Evolutionary conservation across 129 eudicot genomes (phyloP), one percentile per base, ranked within the genome.

Genomic region (sunflower (Helianthus annuus)): DNA sequence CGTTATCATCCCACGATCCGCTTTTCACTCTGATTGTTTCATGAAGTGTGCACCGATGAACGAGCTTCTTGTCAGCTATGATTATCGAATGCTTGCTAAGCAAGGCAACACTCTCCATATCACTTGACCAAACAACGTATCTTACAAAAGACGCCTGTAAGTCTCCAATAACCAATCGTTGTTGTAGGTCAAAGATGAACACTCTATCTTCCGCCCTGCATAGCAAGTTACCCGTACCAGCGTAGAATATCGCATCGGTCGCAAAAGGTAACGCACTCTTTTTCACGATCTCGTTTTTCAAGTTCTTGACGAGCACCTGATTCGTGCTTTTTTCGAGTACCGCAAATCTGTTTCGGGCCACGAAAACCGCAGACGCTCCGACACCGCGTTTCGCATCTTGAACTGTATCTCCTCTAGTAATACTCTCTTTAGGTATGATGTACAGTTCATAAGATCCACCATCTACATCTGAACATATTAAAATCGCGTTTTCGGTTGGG

Each of bases 1-100:
- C 95, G 36, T 85, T 85, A 77, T 88, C 95, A 58, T 85, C 91
- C 95, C 95, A 88, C 1, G 88, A 86, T 39, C 95, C 95, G 63
- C 95, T 88, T 78, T 88, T 88, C 17, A 88, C 91, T 10, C 95
- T 85, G 64, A 88, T 88, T 14, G 95, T 88, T 82, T 88, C 95
- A 5, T 88, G 95, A 72, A 88, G 88, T 24, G 95, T 88, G 83
- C 91, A 88, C 2, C 88, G 88, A 53, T 88, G 95, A 40, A 54
- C 81, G 7, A 88, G 95, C 57, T 76, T 88, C 55, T 85, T 88
- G 73, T 85, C 90, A 72, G 95, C 91, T 17, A 88, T 83, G 55
- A 88, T 75, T 66, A 88, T 88, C 0, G 95, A 80, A 71, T 88
- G 95, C 51, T 88, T 88, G 75, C 95, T 85, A 9, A 88, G 80